Percentiles rank a stretch among this genome's conserved stretches.
Evolutionary conservation across 176 grass and related monocot genomes (phyloP).

Genomic region (Zea luxurians): DNA sequence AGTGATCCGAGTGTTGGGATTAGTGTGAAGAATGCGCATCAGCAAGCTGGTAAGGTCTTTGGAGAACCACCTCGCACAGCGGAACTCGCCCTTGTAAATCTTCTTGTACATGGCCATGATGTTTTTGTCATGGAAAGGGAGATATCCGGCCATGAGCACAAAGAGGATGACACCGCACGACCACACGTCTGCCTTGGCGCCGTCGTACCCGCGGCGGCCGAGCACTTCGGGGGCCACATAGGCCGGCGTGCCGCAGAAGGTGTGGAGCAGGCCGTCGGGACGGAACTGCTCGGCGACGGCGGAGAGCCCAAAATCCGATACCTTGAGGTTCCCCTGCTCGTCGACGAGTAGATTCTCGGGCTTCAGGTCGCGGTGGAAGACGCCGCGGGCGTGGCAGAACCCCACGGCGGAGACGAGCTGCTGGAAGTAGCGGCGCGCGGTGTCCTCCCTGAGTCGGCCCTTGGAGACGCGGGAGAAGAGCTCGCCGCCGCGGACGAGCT

Average conservation of each 20-base stretch:
- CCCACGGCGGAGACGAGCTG: slow-evolving; percentile 83
- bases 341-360: slow-evolving; percentile 96
- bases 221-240: slow-evolving; percentile 96
- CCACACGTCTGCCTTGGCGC: slow-evolving; percentile 86
- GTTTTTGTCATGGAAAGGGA: slow-evolving; percentile 90
- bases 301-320: slow-evolving; percentile 90
- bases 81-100: slow-evolving; percentile 90
- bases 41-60: slow-evolving; percentile 63
- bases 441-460: slow-evolving; percentile 94
- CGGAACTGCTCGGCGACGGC: slow-evolving; percentile 82
- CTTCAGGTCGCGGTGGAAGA: slow-evolving; percentile 97
- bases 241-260: slow-evolving; percentile 94
- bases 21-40: slow-evolving; percentile 63
- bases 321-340: slow-evolving; percentile 76
- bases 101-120: slow-evolving; percentile 91
- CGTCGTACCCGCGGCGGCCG: slow-evolving; percentile 70
- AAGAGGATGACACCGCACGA: slow-evolving; percentile 97
- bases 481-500: slow-evolving; percentile 86
- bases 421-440: slow-evolving; percentile 88
- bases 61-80: slow-evolving; percentile 95
- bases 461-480: slow-evolving; percentile 88
- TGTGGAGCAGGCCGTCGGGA: slow-evolving; percentile 77
- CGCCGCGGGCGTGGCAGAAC: slow-evolving; percentile 93
- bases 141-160: slow-evolving; percentile 91
- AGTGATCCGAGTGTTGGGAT: slow-evolving; percentile 65